Conservation (phyloP, 345 rosid genomes). For the Euphorbia pulcherrima region DNA sequence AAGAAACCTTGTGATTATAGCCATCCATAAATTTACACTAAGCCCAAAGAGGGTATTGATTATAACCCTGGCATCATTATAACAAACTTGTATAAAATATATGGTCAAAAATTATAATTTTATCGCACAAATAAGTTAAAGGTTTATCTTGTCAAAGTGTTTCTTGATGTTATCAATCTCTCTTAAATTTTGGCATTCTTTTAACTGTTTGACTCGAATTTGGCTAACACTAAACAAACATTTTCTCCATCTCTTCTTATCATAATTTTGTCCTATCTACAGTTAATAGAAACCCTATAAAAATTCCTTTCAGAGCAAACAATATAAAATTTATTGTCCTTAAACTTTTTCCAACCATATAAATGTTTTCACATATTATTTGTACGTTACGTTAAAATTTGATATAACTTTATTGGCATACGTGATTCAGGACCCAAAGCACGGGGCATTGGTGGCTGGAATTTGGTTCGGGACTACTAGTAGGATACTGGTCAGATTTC, state of each 20-base stretch:
- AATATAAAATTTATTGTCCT: no score
- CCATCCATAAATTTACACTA: conserved; percentile 92
- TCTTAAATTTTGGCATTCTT: not conserved
- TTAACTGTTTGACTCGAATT: conserved; percentile 1
- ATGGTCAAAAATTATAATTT: no score
- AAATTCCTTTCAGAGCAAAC: no score
- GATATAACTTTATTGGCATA: no score
- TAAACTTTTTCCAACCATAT: no score
- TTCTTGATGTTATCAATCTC: conserved; percentile 16
- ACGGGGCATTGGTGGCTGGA: conserved; percentile 37
- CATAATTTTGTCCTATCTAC: not conserved
- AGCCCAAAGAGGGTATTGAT: conserved; percentile 90
- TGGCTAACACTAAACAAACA: conserved; percentile 4
- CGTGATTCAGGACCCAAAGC: conserved; percentile 35
- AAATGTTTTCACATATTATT: no score
- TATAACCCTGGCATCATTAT: conserved; percentile 64
- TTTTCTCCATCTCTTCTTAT: not conserved
- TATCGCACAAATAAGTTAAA: no score
- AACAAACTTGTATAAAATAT: no score
- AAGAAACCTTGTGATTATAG: conserved; percentile 72
- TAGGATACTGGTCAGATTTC: conserved; percentile 32
- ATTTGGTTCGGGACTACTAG: conserved; percentile 30
- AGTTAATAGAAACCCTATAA: no score
- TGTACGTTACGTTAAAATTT: no score
- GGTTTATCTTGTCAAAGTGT: conserved; percentile 26